phyloP scores from a whole-genome alignment of 176 grass and related monocot species.

The Musa itinerans region DNA sequence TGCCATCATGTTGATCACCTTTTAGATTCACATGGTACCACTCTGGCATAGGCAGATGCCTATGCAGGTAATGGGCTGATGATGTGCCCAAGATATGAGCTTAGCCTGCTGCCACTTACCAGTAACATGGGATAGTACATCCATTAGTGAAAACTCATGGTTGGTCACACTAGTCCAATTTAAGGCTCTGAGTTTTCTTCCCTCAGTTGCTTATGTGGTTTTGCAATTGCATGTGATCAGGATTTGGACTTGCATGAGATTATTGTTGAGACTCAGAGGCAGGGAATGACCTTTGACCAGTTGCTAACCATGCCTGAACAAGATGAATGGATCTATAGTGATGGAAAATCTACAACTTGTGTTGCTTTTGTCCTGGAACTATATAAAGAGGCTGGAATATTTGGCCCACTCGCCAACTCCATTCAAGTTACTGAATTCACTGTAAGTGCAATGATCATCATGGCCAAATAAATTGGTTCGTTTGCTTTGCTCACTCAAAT shows the following conservation, averaged over 20 bases:
- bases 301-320: constrained; percentile 87
- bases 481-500: neutral
- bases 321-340: constrained; percentile 96
- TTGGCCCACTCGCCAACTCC: constrained; percentile 56
- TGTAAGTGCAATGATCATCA: constrained; percentile 42
- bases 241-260: constrained; percentile 74
- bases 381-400: constrained; percentile 92
- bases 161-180: neutral
- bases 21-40: neutral
- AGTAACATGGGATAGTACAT: neutral
- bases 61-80: neutral
- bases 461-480: neutral
- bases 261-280: constrained; percentile 76
- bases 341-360: constrained; percentile 95
- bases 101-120: no score
- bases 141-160: neutral
- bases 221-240: constrained; percentile 25
- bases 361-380: constrained; percentile 89
- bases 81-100: neutral
- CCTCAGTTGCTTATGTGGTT: neutral
- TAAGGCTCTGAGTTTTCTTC: neutral
- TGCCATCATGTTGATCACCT: neutral
- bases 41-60: no score
- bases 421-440: constrained; percentile 97
- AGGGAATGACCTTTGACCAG: constrained; percentile 91